phyloP scores from a whole-genome alignment of 2,329 filamentous ascomycete species.

The Lecanicillium sp. region DNA sequence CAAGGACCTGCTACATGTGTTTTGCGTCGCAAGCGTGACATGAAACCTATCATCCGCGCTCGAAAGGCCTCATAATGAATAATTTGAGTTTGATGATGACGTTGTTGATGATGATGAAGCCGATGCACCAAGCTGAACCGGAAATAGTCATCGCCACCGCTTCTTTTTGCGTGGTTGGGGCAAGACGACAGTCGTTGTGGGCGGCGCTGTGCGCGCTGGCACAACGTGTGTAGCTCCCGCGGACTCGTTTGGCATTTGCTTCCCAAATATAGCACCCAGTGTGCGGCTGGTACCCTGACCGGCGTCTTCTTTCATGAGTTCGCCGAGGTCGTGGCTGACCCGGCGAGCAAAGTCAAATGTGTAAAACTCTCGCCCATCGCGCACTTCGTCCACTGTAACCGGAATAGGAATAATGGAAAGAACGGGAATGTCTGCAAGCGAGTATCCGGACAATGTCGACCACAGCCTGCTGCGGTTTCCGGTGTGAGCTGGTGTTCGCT shows the following conservation, averaged over 20 bases:
- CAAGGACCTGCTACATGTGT: too few relatives aligned
- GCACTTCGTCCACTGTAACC: conserved; percentile 20
- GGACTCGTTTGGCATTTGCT: conserved; percentile 1
- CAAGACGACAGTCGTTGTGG: conserved; percentile 6
- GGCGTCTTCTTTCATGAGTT: conserved; percentile 11
- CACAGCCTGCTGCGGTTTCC: conserved; percentile 1
- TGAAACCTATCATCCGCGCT: too few relatives aligned
- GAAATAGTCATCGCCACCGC: conserved; percentile 7
- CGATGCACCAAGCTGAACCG: conserved; percentile 1
- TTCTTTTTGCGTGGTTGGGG: conserved; percentile 8
- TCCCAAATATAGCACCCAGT: conserved; percentile 12
- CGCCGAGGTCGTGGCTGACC: conserved; percentile 19
- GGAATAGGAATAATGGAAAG: conserved; percentile 24
- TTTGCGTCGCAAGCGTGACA: too few relatives aligned
- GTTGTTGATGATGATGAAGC: neutral
- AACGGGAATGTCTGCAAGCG: conserved; percentile 21
- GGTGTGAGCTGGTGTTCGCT: too few relatives aligned
- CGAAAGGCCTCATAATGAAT: too few relatives aligned
- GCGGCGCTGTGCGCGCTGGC: conserved; percentile 10
- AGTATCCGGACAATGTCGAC: conserved; percentile 21
- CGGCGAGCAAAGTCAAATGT: conserved; percentile 19
- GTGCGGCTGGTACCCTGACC: conserved; percentile 14
- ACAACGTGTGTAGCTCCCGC: neutral
- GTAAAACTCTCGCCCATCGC: conserved; percentile 24
- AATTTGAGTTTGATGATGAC: too few relatives aligned